Percentiles rank a stretch among this genome's conserved stretches.
phyloP scores from a whole-genome alignment of 306 rosid species.

The Castanea crenata region DNA sequence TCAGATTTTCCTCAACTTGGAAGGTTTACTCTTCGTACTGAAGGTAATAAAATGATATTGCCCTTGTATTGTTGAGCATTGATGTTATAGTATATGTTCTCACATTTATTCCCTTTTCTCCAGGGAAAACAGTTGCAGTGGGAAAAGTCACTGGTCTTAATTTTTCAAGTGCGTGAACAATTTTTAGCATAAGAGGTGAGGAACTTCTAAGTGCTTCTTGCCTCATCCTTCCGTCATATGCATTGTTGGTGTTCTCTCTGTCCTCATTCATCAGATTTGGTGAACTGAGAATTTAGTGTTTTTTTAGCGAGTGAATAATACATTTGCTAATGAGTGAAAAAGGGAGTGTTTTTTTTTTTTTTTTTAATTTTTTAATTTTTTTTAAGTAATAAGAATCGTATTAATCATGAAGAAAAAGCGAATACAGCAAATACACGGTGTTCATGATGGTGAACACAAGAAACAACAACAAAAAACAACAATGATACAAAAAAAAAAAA shows the following conservation, averaged over 20 bases:
- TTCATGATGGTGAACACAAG: too few relatives aligned
- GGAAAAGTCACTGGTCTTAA: conserved; percentile 73
- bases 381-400: neutral
- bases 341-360: too few relatives aligned
- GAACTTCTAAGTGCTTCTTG: conserved; percentile 13
- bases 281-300: neutral
- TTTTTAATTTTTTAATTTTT: too few relatives aligned
- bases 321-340: too few relatives aligned
- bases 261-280: neutral
- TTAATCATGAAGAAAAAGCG: too few relatives aligned
- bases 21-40: conserved; percentile 96
- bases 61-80: neutral
- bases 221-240: conserved; percentile 5
- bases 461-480: too few relatives aligned
- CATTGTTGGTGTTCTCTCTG: neutral
- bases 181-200: conserved; percentile 67
- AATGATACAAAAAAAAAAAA: too few relatives aligned
- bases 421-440: too few relatives aligned
- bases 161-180: conserved; percentile 44
- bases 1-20: conserved; percentile 85
- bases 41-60: conserved; percentile 49
- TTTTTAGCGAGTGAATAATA: too few relatives aligned
- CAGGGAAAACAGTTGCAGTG: conserved; percentile 92
- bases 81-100: conserved; percentile 7
- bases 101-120: conserved; percentile 11